Evolutionary conservation across 164 flowering plant species (phyloP).

Genomic region (Vitis riparia): DNA sequence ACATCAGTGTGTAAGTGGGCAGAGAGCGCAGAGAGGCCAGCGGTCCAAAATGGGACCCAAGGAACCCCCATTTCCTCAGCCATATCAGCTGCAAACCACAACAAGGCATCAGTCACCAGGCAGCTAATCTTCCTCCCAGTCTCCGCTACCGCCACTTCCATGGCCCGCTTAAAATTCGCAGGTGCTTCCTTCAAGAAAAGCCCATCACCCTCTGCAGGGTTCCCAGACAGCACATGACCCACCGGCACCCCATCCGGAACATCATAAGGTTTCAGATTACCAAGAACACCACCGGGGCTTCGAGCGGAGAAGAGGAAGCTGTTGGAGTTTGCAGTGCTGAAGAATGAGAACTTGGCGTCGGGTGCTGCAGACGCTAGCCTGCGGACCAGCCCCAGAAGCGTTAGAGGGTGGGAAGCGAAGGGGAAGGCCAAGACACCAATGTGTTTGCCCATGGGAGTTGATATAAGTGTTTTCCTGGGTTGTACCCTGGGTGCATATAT

Average conservation of each 20-base stretch:
- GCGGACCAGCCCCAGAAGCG: slow-evolving; percentile 18
- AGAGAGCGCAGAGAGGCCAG: slow-evolving; percentile 19
- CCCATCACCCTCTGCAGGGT: slow-evolving; percentile 11
- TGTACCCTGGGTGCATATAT: too few species aligned
- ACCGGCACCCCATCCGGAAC: slow-evolving; percentile 16
- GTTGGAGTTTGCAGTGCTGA: slow-evolving; percentile 22
- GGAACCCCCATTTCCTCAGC: slow-evolving; percentile 24
- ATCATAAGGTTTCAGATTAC: slow-evolving; percentile 15
- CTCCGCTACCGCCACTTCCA: slow-evolving; percentile 24
- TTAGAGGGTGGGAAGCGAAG: slow-evolving; percentile 30
- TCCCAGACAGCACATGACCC: not conserved
- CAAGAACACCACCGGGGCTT: not conserved
- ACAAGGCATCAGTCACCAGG: slow-evolving; percentile 22
- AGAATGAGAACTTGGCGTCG: slow-evolving; percentile 24
- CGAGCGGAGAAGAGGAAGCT: not conserved
- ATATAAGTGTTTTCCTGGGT: too few species aligned
- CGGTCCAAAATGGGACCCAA: slow-evolving; percentile 31
- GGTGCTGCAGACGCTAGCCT: slow-evolving; percentile 19
- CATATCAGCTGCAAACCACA: slow-evolving; percentile 22
- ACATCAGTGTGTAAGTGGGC: slow-evolving; percentile 27
- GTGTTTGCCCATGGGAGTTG: slow-evolving; percentile 10
- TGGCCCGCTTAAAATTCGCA: slow-evolving; percentile 2
- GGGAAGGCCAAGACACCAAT: slow-evolving; percentile 39
- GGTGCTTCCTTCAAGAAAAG: slow-evolving; percentile 17
- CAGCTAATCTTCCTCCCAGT: slow-evolving; percentile 12